Percentiles rank a stretch among this genome's conserved stretches.
Conservation (phyloP, 371 early-diverging fungal species). For the Syncephalis plumigaleata region DNA sequence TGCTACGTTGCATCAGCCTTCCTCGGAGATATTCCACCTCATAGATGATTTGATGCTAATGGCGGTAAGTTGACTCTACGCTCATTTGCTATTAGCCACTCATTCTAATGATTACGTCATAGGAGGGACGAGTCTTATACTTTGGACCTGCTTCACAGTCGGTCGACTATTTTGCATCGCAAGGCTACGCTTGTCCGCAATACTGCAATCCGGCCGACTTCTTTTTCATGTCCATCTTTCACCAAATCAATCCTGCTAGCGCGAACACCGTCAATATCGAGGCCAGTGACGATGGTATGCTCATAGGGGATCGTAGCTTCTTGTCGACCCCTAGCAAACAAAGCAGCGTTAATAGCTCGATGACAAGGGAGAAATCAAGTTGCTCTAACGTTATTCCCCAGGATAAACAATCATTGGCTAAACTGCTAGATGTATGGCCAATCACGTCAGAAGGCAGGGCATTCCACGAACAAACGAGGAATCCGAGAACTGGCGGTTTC, state of each 20-base stretch:
- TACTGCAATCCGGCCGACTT: conserved; percentile 57
- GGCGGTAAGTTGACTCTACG: neutral
- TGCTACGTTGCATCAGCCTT: conserved; percentile 41
- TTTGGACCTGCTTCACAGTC: conserved; percentile 22
- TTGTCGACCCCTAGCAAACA: no score
- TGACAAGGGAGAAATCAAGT: no score
- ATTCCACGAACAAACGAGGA: no score
- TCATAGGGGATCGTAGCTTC: no score
- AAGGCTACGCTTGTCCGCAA: conserved; percentile 31
- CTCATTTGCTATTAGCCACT: neutral
- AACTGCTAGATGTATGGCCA: neutral
- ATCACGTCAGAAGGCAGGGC: no score
- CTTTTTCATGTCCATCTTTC: conserved; percentile 16
- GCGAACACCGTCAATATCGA: neutral
- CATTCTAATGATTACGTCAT: conserved; percentile 30
- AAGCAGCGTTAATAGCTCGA: no score
- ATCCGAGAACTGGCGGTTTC: no score
- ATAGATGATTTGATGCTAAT: conserved; percentile 17
- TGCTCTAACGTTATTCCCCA: no score
- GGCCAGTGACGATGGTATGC: neutral
- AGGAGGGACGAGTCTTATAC: conserved; percentile 31
- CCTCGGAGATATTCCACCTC: conserved; percentile 34
- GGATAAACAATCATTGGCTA: neutral
- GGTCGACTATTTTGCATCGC: conserved; percentile 21
- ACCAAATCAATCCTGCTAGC: neutral